Percentiles rank a stretch among this genome's conserved stretches.
Evolutionary conservation across 768 basidiomycete genomes (phyloP).

Genomic region (Mrakia blollopis): DNA sequence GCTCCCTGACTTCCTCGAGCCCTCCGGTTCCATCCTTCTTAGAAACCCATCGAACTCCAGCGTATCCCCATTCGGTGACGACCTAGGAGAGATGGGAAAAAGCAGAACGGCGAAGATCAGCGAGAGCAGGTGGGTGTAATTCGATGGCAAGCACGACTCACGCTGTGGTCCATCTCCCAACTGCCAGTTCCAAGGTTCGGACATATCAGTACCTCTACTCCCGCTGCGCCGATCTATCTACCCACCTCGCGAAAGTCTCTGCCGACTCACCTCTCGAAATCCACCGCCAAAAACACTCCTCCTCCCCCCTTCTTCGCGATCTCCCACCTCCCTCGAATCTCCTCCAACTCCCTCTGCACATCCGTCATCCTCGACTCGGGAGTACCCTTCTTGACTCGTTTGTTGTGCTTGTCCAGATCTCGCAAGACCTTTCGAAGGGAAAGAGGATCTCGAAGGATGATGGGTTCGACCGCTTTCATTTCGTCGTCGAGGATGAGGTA

Average conservation of each 20-base stretch:
- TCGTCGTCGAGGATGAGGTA: slow-evolving; percentile 62
- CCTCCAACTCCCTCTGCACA: neutral
- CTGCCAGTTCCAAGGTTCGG: neutral
- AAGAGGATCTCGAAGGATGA: slow-evolving; percentile 54
- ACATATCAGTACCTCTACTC: neutral
- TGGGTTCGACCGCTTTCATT: slow-evolving; percentile 40
- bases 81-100: slow-evolving; percentile 38
- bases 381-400: slow-evolving; percentile 59
- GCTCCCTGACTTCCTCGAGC: neutral
- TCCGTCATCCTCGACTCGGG: slow-evolving; percentile 47
- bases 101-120: neutral
- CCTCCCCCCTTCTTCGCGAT: neutral
- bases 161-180: slow-evolving; percentile 58
- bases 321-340: neutral
- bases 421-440: slow-evolving; percentile 59
- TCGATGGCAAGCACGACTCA: neutral
- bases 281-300: slow-evolving; percentile 54
- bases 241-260: neutral
- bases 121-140: neutral
- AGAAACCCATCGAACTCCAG: slow-evolving; percentile 54
- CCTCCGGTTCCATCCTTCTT: slow-evolving; percentile 34
- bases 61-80: slow-evolving; percentile 81
- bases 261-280: slow-evolving; percentile 56
- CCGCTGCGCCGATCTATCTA: too few relatives aligned
- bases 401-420: slow-evolving; percentile 68